These are phyloP conservation scores for Trametes villosa DNA, from an alignment of 768 basidiomycete species.

Conservation along the genomic window DNA sequence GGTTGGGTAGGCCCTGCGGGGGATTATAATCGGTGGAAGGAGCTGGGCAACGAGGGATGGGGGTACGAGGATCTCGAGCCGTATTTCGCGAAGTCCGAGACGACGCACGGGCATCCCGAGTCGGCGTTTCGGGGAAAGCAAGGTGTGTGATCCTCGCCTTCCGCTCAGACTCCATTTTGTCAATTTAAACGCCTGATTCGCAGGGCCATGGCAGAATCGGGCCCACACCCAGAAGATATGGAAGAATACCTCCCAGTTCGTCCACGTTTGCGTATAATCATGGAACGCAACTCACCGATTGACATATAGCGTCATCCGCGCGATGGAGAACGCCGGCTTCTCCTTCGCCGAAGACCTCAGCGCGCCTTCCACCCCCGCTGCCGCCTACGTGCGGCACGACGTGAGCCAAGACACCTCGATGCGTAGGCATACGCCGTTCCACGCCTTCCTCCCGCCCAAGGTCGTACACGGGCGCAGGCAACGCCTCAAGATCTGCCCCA, in stretches of 20 bases:
- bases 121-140: slow-evolving; percentile 5
- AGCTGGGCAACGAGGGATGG: slow-evolving; percentile 39
- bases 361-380: slow-evolving; percentile 20
- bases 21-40: slow-evolving; percentile 38
- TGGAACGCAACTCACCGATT: not conserved
- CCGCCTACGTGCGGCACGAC: slow-evolving; percentile 20
- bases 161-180: not conserved
- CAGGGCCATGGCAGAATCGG: slow-evolving; percentile 22
- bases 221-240: slow-evolving; percentile 8
- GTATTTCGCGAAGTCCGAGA: slow-evolving; percentile 42
- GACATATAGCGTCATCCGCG: slow-evolving; percentile 9
- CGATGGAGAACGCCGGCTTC: slow-evolving; percentile 23
- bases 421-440: slow-evolving; percentile 24
- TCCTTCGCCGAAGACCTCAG: slow-evolving; percentile 22
- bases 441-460: slow-evolving; percentile 23
- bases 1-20: slow-evolving; percentile 23
- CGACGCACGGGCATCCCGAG: not conserved
- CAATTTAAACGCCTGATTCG: not conserved
- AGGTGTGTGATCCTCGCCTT: not conserved
- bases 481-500: slow-evolving; percentile 30
- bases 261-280: not conserved
- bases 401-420: slow-evolving; percentile 23
- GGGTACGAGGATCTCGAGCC: slow-evolving; percentile 39
- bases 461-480: slow-evolving; percentile 4
- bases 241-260: slow-evolving; percentile 7